phyloP scores from a whole-genome alignment of 1,284 basidiomycete species.

The Cutaneotrichosporon cutaneum region DNA sequence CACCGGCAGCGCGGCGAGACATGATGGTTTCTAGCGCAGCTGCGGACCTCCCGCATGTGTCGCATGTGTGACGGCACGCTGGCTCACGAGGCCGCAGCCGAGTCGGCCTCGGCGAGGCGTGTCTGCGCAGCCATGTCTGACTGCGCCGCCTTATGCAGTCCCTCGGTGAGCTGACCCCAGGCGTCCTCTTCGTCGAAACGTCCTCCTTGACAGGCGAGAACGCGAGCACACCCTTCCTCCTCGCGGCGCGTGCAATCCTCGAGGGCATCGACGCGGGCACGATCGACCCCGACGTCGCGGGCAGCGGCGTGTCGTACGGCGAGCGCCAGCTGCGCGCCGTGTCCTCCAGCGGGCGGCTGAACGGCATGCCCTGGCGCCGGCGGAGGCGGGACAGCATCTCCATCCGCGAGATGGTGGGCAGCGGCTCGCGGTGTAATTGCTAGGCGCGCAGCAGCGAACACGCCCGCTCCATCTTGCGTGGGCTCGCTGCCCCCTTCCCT shows the following conservation, averaged over 20 bases:
- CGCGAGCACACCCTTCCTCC: slow-evolving; percentile 86
- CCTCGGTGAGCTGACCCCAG: slow-evolving; percentile 54
- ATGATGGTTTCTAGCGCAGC: not conserved
- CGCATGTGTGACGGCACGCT: too few relatives aligned
- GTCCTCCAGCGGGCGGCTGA: slow-evolving; percentile 39
- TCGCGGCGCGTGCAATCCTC: slow-evolving; percentile 85
- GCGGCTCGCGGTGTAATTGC: slow-evolving; percentile 16
- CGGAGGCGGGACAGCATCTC: slow-evolving; percentile 23
- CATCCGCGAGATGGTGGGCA: slow-evolving; percentile 26
- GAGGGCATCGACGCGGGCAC: slow-evolving; percentile 88
- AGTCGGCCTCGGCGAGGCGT: too few relatives aligned
- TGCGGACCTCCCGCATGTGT: too few relatives aligned
- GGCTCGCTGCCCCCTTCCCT: not conserved
- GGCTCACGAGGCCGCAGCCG: too few relatives aligned
- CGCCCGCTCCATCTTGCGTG: too few relatives aligned
- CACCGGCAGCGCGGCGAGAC: not conserved
- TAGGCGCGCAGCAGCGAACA: too few relatives aligned
- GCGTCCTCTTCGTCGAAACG: slow-evolving; percentile 86
- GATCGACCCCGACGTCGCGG: slow-evolving; percentile 88
- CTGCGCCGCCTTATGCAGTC: not conserved
- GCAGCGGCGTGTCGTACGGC: slow-evolving; percentile 93
- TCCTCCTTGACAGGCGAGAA: slow-evolving; percentile 92
- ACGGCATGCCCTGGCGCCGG: slow-evolving; percentile 2
- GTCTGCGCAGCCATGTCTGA: too few relatives aligned
- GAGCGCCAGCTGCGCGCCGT: slow-evolving; percentile 85